Evolutionary conservation across 1,284 basidiomycete genomes (phyloP), one percentile per base, ranked within the genome.

Genomic region (Apiotrichum mycotoxinovorans): DNA sequence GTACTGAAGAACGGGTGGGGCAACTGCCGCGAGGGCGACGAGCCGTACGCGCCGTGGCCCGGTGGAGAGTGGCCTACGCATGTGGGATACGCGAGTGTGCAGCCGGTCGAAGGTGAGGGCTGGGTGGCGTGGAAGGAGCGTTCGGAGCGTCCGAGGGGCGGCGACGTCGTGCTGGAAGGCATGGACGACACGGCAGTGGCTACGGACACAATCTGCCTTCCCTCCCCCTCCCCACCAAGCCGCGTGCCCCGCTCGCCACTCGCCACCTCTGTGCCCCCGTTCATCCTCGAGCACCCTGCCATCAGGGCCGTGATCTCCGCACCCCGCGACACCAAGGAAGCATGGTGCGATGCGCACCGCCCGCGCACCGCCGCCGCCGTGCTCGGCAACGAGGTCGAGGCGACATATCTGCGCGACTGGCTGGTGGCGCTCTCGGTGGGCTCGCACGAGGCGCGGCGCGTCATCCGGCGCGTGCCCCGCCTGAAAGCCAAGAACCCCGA

Each of bases 341-440:
- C 82, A 5, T 95, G 91, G 91, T 79, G 82, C 34, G 85, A 89
- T 50, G 86, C 83, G 61, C 95, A 88, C 82, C 83, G 84, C 25
- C 93, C 93, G 10, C 81, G 80, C 51, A 75, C 79, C 35, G 88
- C 91, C 1, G 78, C 82, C 17, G 83, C 94, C 64, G 85, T 95
- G 0, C 79, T 97, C 0, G 90, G 89, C 11, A 96, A 95, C 71
- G 85, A 89, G 70, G 69, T 77, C 4, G 84, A 85, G 56, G 85
- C 91, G 0, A 69, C 80, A 18, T 91, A 88, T 74, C 81, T 96
- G 41, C 84, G 87, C 35, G 85, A 89, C 55, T 97, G 93, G 93
- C 80, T 96, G 18, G 79, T 88, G 11, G 83, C 84, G 54, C 73
- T 95, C 7, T 83, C 84, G 20, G 77, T 84, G 15, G 80, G 81